Base-by-base conservation (phyloP, 352 stramenopile species). In the Phytopythium sindhum region DNA sequence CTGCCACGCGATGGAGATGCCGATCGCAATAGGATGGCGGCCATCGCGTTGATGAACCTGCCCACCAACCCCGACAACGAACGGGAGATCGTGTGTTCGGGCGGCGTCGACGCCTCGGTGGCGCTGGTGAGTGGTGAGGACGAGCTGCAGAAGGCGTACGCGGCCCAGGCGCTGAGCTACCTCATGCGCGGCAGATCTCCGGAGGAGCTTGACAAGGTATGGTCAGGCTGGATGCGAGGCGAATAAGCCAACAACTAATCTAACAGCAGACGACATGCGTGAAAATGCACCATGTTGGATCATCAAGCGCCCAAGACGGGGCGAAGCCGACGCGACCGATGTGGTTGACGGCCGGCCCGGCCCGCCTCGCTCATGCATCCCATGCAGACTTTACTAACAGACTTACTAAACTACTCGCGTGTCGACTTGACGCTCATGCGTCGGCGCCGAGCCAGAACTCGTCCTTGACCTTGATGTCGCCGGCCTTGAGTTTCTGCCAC, bases 401-500 rank as follows among this genome's bases (percentile, higher is more conserved):
- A 59, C 31, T 59, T 39, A 44, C 53, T 59, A 45, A 59, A 45
- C 51, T 39, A 57, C 51, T 31, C 23, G 24, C 10, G 33, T 39
- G 1, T 4, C 2, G 24, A 1, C 48, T 17, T 5, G 26, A 15
- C 26, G 44, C 21, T 29, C 6, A 55, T 33, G 26, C 26, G 26
- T 60, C 26, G 15, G 15, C 31, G 6, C 74, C 74, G 54, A 91
- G 77, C 66, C 69, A 91, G 58, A 91, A 89, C 56, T 75, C 70
- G 61, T 91, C 77, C 69, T 91, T 81, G 62, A 83, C 75, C 42
- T 61, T 65, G 61, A 89, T 84, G 51, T 84, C 73, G 55, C 80
- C 77, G 54, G 72, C 57, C 67, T 86, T 80, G 26, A 91, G 80
- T 69, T 86, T 77, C 68, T 91, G 69, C 84, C 84, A 95, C 37